A percentile compares a stretch with the other conserved stretches of the same genome.
Evolutionary conservation across 192 early-diverging fungal genomes (phyloP).

Genomic region (Chytriomyces sp.): DNA sequence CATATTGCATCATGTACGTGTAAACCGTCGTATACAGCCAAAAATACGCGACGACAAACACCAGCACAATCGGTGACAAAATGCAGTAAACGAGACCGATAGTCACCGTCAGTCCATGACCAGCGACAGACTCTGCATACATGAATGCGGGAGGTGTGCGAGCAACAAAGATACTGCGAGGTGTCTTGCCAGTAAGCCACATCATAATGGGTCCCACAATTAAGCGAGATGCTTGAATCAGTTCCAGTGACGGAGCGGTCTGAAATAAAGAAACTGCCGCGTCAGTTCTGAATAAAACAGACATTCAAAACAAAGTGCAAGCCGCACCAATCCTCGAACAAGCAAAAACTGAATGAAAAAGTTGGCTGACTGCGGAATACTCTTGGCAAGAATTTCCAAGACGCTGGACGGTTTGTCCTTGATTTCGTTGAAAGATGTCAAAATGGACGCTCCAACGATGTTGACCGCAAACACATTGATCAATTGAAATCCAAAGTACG

Average conservation of each 20-base stretch:
- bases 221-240: constrained; percentile 71
- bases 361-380: constrained; percentile 75
- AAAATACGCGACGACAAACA: constrained; percentile 79
- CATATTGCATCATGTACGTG: constrained; percentile 77
- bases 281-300: neutral
- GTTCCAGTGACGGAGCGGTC: constrained; percentile 65
- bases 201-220: constrained; percentile 64
- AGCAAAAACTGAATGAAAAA: constrained; percentile 88
- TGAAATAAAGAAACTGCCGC: neutral
- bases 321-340: constrained; percentile 63
- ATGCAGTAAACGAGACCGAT: constrained; percentile 80
- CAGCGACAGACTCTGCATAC: constrained; percentile 37
- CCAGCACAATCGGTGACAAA: constrained; percentile 79
- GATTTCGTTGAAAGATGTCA: constrained; percentile 59
- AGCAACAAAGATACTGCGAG: constrained; percentile 65
- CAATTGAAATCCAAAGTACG: constrained; percentile 69
- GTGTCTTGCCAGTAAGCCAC: constrained; percentile 71
- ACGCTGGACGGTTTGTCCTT: constrained; percentile 57
- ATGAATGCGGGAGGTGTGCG: constrained; percentile 50
- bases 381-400: constrained; percentile 56
- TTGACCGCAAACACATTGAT: constrained; percentile 81
- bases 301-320: neutral
- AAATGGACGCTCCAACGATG: constrained; percentile 70
- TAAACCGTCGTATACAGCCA: constrained; percentile 75
- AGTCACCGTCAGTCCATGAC: constrained; percentile 42